Evolutionary conservation across 2,329 filamentous ascomycete genomes (phyloP), one percentile per base, ranked within the genome.

Genomic region (Cytospora leucostoma): DNA sequence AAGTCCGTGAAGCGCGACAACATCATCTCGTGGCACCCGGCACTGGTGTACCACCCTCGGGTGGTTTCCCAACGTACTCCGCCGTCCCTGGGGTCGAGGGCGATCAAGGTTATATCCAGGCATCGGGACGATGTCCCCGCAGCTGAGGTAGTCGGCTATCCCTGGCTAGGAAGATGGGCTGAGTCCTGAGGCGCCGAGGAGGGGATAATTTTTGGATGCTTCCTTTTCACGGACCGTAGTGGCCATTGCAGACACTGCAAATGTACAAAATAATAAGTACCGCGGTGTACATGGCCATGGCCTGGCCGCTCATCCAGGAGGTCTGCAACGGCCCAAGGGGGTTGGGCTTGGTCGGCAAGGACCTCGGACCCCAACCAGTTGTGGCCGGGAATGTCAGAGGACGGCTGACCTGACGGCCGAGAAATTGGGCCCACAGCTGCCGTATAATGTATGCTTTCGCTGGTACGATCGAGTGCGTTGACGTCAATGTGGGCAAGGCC

Each of bases 381-480:
- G 77, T 83, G 0, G 79, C 79, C 4, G 77, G 80, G 27, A 79
- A 81, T 63, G 74, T 79, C 4, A 79, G 78, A 67, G 72, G 78
- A 44, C 84, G 82, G 82, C 72, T 3, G 78, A 80, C 4, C 70
- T 84, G 70, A 75, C 74, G 2, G 73, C 77, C 1, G 78, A 34
- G 80, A 81, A 64, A 74, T 27, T 3, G 75, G 59, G 75, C 75
- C 4, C 79, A 79, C 62, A 84, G 82, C 10, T 79, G 72, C 68
- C 79, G 75, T 32, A 80, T 82, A 0, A 87, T 87, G 85, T 85
- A 88, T 68, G 80, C 83, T 4, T 89, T 83, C 64, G 85, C 86
- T 0, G 86, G 78, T 13, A 88, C 89, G 84, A 85, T 88, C 3
- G 84, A 88, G 62, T 78, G 77, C 58, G 87, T 88, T 59, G 86